These are phyloP conservation scores for Akanthomyces muscarius DNA, from an alignment of 2,329 filamentous ascomycete genomes.

Conservation along the genomic window DNA sequence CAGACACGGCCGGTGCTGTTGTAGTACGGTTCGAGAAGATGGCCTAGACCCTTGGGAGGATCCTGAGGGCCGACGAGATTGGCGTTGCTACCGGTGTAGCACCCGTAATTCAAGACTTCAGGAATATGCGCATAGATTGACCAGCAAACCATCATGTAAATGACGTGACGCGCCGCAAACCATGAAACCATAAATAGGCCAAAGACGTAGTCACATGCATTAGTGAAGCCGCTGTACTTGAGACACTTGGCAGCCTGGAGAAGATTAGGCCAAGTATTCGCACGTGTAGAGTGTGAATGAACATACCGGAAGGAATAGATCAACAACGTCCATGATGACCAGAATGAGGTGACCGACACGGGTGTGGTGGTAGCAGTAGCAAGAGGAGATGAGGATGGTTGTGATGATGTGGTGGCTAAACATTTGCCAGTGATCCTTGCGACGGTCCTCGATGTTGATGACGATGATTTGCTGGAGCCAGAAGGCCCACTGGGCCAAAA, in stretches of 20 bases:
- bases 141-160: conserved; percentile 77
- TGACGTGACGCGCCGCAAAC: conserved; percentile 76
- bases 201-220: conserved; percentile 76
- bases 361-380: conserved; percentile 83
- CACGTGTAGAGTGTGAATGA: conserved; percentile 6
- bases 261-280: neutral
- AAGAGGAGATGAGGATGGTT: conserved; percentile 70
- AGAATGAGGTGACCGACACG: conserved; percentile 86
- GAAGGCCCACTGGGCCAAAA: conserved; percentile 84
- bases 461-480: conserved; percentile 93
- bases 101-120: conserved; percentile 60
- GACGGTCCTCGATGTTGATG: conserved; percentile 87
- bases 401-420: conserved; percentile 92
- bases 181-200: conserved; percentile 82
- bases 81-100: conserved; percentile 60
- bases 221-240: conserved; percentile 78
- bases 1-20: conserved; percentile 71
- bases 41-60: conserved; percentile 49
- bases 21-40: conserved; percentile 70
- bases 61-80: conserved; percentile 52
- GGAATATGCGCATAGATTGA: conserved; percentile 70
- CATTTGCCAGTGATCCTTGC: conserved; percentile 97
- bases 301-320: conserved; percentile 78
- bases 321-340: conserved; percentile 89
- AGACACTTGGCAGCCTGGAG: conserved; percentile 80